Evolutionary conservation across 1,139 yeast species (phyloP).

Genomic region (Scheffersomyces cryptocercus): DNA sequence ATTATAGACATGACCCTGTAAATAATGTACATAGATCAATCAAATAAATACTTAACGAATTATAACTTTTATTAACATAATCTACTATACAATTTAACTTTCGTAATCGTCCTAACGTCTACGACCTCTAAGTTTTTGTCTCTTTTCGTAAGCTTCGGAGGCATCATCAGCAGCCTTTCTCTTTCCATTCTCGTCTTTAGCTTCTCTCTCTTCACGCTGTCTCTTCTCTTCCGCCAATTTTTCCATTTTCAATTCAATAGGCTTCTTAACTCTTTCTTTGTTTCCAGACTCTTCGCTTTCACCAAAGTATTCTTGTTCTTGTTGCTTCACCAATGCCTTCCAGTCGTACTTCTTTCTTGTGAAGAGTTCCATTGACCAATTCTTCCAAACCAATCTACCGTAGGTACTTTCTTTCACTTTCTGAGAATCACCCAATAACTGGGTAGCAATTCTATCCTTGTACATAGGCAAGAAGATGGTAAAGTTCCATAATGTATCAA

Average conservation of each 20-base stretch:
- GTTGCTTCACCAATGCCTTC: slow-evolving; percentile 72
- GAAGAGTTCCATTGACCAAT: slow-evolving; percentile 85
- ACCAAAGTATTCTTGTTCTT: slow-evolving; percentile 55
- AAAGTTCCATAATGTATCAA: slow-evolving; percentile 81
- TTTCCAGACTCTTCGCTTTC: slow-evolving; percentile 16
- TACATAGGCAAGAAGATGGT: slow-evolving; percentile 77
- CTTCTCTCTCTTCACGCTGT: slow-evolving; percentile 25
- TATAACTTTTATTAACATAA: slow-evolving; percentile 2
- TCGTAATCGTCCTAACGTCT: slow-evolving; percentile 7
- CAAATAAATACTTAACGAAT: slow-evolving; percentile 1
- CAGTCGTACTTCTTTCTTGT: slow-evolving; percentile 77
- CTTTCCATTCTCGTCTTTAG: slow-evolving; percentile 13
- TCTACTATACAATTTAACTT: slow-evolving; percentile 4
- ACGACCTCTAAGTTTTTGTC: slow-evolving; percentile 32
- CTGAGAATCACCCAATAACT: slow-evolving; percentile 59
- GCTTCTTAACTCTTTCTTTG: slow-evolving; percentile 30
- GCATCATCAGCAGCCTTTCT: slow-evolving; percentile 19
- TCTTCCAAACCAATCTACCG: slow-evolving; percentile 93
- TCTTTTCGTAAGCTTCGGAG: slow-evolving; percentile 16
- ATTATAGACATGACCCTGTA: slow-evolving; percentile 1
- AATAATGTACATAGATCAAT: slow-evolving; percentile 4
- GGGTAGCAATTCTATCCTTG: slow-evolving; percentile 82
- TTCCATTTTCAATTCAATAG: slow-evolving; percentile 49
- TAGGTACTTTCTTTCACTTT: slow-evolving; percentile 80
- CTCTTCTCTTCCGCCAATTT: slow-evolving; percentile 35